These are phyloP conservation scores for Melastoma candidum DNA, from an alignment of 441 rosid genomes.

Conservation along the genomic window DNA sequence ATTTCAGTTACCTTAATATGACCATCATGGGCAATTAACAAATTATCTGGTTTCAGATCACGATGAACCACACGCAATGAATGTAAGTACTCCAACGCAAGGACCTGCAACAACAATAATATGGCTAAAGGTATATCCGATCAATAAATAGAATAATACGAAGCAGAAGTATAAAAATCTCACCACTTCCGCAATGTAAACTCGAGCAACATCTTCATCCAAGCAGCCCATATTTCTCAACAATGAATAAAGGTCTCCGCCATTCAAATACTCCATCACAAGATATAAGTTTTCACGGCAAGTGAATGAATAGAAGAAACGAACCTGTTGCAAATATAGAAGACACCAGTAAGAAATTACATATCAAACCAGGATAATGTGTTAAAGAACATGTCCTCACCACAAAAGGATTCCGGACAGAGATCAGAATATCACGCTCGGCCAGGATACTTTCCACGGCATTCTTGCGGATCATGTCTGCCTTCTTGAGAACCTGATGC, in stretches of 20 bases:
- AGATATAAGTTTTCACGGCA: constrained; percentile 97
- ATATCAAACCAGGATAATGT: constrained; percentile 14
- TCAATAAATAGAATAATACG: constrained; percentile 4
- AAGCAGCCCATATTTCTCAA: constrained; percentile 96
- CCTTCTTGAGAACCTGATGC: constrained; percentile 85
- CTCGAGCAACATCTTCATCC: constrained; percentile 95
- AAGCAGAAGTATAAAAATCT: constrained; percentile 22
- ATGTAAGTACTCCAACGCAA: constrained; percentile 94
- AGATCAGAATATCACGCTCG: constrained; percentile 94
- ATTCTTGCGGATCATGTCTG: constrained; percentile 97
- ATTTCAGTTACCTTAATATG: constrained; percentile 75
- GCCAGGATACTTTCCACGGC: constrained; percentile 99
- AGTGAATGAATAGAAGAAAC: constrained; percentile 98
- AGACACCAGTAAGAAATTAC: constrained; percentile 21
- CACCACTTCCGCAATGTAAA: constrained; percentile 98
- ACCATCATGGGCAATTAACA: constrained; percentile 99
- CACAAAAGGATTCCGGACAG: constrained; percentile 99
- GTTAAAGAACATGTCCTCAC: constrained; percentile 56
- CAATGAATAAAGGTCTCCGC: constrained; percentile 94
- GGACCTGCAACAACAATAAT: constrained; percentile 42
- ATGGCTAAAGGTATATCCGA: constrained; percentile 9
- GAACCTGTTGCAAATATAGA: constrained; percentile 56
- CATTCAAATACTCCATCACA: constrained; percentile 99
- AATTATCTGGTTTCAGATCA: constrained; percentile 98
- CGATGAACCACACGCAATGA: constrained; percentile 97